Evolutionary conservation across 2,329 filamentous ascomycete genomes (phyloP), one percentile per base, ranked within the genome.

Genomic region (Colletotrichum sojae): DNA sequence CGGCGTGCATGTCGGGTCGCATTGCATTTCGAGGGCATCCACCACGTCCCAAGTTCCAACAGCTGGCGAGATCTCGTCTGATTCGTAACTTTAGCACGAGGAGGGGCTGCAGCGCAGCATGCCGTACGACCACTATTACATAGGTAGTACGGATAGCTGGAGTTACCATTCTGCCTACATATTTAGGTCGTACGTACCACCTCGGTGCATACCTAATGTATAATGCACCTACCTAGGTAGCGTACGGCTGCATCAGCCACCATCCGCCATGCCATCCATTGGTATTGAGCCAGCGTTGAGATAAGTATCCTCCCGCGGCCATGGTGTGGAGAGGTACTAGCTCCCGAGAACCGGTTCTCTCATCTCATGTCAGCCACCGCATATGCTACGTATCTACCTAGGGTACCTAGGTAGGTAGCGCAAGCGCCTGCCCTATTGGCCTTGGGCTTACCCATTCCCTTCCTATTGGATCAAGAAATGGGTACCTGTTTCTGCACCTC

Each of bases 21-120:
- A 53, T 63, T 53, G 52, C 64, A 55, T 49, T 59, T 59, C 46
- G 36, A 57, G 45, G 51, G 52, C 22, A 49, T 45, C 59, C 36
- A 53, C 31, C 46, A 49, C 52, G 45, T 63, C 64, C 58, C 65
- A 57, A 68, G 54, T 68, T 69, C 66, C 66, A 57, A 59, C 61
- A 31, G 22, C 25, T 25, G 40, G 48, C 36, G 54, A 39, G 25
- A 36, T 57, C 18, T 52, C 43, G 54, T 53, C 61, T 69, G 66
- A 65, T 68, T 69, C 61, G 65, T 39, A 43, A 48, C 16, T 22
- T 53, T 53, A 39, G 63, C 48, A 48, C 46, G n/a, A 46, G 16
- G 45, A 16, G 16, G 45, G 45, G 18, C 60, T 39, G 27, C 31
- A 36, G 31, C 31, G 31, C 31, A 36, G 31, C 8, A 10, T 8